Base-by-base conservation (phyloP, 2,329 filamentous ascomycete species). In the Chaetomiaceae sp. region DNA sequence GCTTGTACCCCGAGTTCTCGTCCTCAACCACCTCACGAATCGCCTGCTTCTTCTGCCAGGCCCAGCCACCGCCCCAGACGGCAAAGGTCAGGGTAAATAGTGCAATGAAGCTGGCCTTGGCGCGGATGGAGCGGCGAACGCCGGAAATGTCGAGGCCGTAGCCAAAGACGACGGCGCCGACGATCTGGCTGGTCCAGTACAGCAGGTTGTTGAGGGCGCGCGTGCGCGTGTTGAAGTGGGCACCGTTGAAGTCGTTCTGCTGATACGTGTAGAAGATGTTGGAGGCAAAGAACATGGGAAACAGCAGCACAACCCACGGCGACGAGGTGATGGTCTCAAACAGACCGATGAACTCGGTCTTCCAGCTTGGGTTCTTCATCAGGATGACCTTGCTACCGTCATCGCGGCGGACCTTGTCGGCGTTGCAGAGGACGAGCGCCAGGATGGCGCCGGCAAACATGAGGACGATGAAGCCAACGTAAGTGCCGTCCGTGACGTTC, bases 331-430 rank as follows among this genome's bases (percentile, higher is more conserved):
- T 71, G 0, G 87, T 89, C 68, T 94, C 79, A 69, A 78, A 86
- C 2, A 96, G 80, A 51, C 90, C 90, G 16, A 79, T 58, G 56
- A 95, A 70, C 71, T 96, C 90, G 3, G 87, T 85, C 64, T 82
- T 81, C 87, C 88, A 95, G 47, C 87, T 88, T 3, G 90, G 90
- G 70, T 95, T 88, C 75, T 94, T 92, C 87, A 92, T 95, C 58
- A 91, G 71, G 58, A 95, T 90, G 65, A 95, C 84, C 54, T 82
- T 80, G 53, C 86, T 86, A 54, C 89, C 89, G 66, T 96, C 89
- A 33, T 79, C 75, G 56, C 90, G 89, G 59, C 88, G 74, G 57
- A 96, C 80, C 51, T 82, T 79, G 61, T 80, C 80, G 33, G 87
- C 87, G 63, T 94, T 82, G 63, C 82, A 82, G 4, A 95, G 78